Base-by-base conservation (phyloP, 208 protist species). In the Acanthamoeba lenticulata region DNA sequence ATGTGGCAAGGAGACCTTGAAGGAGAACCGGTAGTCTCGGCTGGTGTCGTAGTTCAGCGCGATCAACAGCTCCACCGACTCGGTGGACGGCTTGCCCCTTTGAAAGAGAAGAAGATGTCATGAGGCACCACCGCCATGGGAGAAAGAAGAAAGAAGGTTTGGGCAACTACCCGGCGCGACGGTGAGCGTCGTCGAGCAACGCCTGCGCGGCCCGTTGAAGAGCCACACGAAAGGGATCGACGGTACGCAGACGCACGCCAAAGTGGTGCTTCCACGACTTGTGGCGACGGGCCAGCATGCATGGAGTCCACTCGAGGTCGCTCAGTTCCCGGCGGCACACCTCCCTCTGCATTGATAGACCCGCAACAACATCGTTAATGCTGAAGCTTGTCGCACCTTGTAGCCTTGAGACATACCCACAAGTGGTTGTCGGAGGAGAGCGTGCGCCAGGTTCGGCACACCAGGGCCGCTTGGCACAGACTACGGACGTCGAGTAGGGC, bases 251-350 rank as follows among this genome's bases (percentile, higher is more conserved):
- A 15, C 65, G 65, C 65, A 42, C 6, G n/a, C 32, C 65, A 74
- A 74, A 74, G 34, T 74, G 65, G 32, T 74, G 65, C 34, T 74
- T 74, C 65, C 65, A 74, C n/a, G 65, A 74, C 65, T 74, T 74
- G 65, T 74, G 65, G n/a, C 29, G 65, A 36, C 65, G 65, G 9
- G 65, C 65, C 15, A 74, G 65, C 6, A 40, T 40, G 32, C 34
- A 15, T 19, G 65, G 65, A 15, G 65, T 74, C 65, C 65, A 74
- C 34, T 74, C 65, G 15, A 74, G 9, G 0, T 32, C n/a, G 1
- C 5, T 4, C 2, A 74, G 19, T 1, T 74, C 65, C n/a, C 34
- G 5, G 13, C 34, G 65, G 34, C 65, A 74, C 65, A 74, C 4
- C 3, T 15, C 34, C 65, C 65, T 74, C 65, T 72, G 62, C 32